Percentiles rank a stretch among this genome's conserved stretches.
These are phyloP conservation scores for Mycena filopes DNA, from an alignment of 768 basidiomycete species.

Conservation along the genomic window DNA sequence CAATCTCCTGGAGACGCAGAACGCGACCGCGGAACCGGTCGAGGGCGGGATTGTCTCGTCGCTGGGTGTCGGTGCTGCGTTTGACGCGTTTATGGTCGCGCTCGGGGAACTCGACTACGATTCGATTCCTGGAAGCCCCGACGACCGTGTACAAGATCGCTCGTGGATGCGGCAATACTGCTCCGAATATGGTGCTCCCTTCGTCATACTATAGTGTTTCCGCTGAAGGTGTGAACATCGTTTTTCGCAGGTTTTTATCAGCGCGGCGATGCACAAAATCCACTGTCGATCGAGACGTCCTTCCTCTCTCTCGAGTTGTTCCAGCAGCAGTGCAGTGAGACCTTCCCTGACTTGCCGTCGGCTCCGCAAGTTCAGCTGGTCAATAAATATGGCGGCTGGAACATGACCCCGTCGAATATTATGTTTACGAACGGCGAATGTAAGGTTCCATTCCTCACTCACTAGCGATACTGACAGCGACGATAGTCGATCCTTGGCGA, in stretches of 20 bases:
- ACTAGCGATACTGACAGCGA: background rate
- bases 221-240: background rate
- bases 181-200: conserved; percentile 56
- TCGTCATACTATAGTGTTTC: background rate
- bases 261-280: conserved; percentile 56
- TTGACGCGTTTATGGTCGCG: conserved; percentile 54
- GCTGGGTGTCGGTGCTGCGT: conserved; percentile 46
- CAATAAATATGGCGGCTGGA: conserved; percentile 64
- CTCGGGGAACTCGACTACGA: conserved; percentile 58
- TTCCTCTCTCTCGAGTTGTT: conserved; percentile 57
- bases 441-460: too few relatives aligned
- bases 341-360: conserved; percentile 50
- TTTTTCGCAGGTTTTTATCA: conserved; percentile 54
- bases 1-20: conserved; percentile 57
- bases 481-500: conserved; percentile 64
- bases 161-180: conserved; percentile 68
- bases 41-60: conserved; percentile 52
- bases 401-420: conserved; percentile 60
- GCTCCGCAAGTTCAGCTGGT: conserved; percentile 56
- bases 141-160: conserved; percentile 55
- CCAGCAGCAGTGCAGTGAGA: conserved; percentile 55
- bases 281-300: conserved; percentile 59
- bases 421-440: conserved; percentile 63
- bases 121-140: conserved; percentile 50
- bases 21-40: conserved; percentile 48